A percentile compares a stretch with the other conserved stretches of the same genome.
Evolutionary conservation across 2,329 filamentous ascomycete genomes (phyloP).

Genomic region (Nemania sp.): DNA sequence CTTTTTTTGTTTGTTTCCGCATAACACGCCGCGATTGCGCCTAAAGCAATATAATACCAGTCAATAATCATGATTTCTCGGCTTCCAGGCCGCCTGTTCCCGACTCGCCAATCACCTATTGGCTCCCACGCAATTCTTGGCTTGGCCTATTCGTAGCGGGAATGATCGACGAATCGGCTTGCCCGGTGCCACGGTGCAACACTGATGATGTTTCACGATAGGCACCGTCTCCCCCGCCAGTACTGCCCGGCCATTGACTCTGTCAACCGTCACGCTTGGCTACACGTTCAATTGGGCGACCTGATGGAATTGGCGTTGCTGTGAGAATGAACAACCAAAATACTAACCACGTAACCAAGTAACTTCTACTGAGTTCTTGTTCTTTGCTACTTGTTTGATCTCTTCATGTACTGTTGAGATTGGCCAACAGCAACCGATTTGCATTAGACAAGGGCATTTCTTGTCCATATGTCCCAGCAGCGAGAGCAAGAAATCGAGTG

Average conservation of each 20-base stretch:
- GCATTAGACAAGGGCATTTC: too few species aligned
- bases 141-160: neutral
- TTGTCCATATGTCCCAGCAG: neutral
- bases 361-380: neutral
- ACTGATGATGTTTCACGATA: slow-evolving; percentile 17
- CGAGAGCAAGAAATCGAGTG: neutral
- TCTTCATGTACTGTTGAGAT: neutral
- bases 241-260: neutral
- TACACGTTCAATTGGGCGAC: neutral
- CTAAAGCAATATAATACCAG: neutral
- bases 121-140: slow-evolving; percentile 17
- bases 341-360: neutral
- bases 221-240: neutral
- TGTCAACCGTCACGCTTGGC: slow-evolving; percentile 2
- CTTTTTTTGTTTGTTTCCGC: neutral
- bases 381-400: neutral
- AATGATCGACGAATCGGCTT: slow-evolving; percentile 15
- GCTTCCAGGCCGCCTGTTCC: slow-evolving; percentile 16
- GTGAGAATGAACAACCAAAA: neutral
- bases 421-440: too few species aligned
- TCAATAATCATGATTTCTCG: neutral
- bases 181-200: neutral
- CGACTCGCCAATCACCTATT: slow-evolving; percentile 10
- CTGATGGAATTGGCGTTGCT: neutral
- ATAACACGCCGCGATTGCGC: neutral